phyloP scores from a whole-genome alignment of 768 basidiomycete species.

The Termitomyces sp. region DNA sequence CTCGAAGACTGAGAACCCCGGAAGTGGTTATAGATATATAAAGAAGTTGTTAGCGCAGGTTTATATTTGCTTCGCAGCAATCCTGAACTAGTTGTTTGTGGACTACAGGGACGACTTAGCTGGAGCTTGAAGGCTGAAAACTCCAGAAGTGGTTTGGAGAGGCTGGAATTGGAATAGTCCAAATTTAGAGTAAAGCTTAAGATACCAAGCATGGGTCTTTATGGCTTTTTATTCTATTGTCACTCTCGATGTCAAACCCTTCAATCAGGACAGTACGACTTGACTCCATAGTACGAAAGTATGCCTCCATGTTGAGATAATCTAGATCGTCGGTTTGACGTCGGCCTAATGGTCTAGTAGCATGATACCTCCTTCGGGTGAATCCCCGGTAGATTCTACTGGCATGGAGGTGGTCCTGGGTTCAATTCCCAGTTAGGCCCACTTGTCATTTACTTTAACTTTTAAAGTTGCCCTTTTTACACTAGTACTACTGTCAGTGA shows the following conservation, averaged over 20 bases:
- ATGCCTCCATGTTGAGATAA: too few relatives aligned
- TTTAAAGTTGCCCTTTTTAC: too few relatives aligned
- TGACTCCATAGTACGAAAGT: too few relatives aligned
- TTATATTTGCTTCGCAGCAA: constrained; percentile 61
- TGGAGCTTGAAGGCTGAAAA: background rate
- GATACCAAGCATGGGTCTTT: background rate
- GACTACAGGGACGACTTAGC: constrained; percentile 20
- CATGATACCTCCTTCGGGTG: constrained; percentile 1
- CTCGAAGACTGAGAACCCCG: background rate
- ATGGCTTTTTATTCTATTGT: background rate
- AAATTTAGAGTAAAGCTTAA: too few relatives aligned
- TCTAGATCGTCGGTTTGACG: too few relatives aligned
- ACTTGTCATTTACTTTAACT: too few relatives aligned
- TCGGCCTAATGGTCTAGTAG: background rate
- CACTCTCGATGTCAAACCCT: too few relatives aligned
- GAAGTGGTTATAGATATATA: background rate
- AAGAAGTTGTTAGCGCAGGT: background rate
- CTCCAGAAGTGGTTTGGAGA: background rate
- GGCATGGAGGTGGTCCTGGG: background rate
- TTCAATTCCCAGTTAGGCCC: too few relatives aligned
- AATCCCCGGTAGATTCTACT: background rate
- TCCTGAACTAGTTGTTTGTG: constrained; percentile 73
- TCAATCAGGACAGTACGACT: too few relatives aligned
- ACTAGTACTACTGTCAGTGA: too few relatives aligned
- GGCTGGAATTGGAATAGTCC: background rate